Conservation (phyloP, 2,329 filamentous ascomycete species). For the Capronia coronata region DNA sequence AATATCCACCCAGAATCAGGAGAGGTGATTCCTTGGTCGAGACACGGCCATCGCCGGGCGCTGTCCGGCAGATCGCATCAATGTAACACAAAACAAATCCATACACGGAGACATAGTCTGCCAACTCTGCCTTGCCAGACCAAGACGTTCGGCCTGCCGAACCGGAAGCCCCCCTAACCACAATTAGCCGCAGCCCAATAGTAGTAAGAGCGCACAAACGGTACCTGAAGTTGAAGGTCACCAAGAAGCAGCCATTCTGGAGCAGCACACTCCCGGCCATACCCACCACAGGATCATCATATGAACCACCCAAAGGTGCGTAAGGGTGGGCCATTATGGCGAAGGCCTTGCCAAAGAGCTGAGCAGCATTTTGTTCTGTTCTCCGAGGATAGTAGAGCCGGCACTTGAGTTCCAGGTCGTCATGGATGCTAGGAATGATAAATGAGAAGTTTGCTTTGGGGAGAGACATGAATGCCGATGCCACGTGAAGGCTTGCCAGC, state of each 20-base stretch:
- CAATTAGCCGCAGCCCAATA: not conserved
- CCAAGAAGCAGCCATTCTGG: conserved; percentile 65
- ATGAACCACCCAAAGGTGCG: conserved; percentile 75
- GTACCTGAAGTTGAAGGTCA: conserved; percentile 88
- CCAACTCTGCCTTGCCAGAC: conserved; percentile 72
- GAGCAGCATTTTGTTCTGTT: conserved; percentile 23
- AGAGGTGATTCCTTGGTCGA: conserved; percentile 36
- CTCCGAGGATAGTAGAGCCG: conserved; percentile 67
- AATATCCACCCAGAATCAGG: conserved; percentile 71
- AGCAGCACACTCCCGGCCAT: conserved; percentile 59
- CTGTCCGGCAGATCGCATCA: conserved; percentile 12
- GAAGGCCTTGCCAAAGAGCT: conserved; percentile 35
- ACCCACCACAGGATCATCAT: conserved; percentile 74
- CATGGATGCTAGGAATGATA: conserved; percentile 76
- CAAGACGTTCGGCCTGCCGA: conserved; percentile 78
- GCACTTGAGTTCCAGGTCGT: conserved; percentile 68
- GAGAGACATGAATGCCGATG: conserved; percentile 31
- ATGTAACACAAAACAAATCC: conserved; percentile 58
- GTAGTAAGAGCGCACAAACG: not conserved
- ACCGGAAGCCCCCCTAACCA: conserved; percentile 62
- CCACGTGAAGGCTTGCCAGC: not conserved
- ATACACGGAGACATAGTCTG: conserved; percentile 76
- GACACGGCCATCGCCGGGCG: conserved; percentile 9
- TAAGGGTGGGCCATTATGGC: conserved; percentile 85
- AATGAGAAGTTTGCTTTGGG: conserved; percentile 49